Evolutionary conservation across 73 alveolate genomes (phyloP), one percentile per base, ranked within the genome.

Genomic region (Paraurostyla sp.): DNA sequence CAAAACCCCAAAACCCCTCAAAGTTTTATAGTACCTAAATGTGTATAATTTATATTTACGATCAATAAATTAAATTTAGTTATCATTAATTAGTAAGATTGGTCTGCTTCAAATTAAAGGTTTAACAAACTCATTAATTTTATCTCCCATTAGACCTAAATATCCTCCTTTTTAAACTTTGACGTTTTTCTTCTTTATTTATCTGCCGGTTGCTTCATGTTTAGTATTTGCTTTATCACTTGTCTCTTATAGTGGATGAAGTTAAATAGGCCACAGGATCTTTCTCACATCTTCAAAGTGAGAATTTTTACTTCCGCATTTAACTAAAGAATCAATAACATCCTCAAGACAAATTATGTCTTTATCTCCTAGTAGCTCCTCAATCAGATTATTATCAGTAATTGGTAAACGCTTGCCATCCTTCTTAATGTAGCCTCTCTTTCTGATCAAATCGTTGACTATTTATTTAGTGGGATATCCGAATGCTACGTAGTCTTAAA

Each of bases 281-380:
- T 52, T 7, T 40, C 78, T 50, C 18, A 78, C 78, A 35, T 49
- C 78, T 23, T 78, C 89, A 51, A 78, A 78, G 50, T 78, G 76
- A 2, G 87, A 73, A 57, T 78, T 78, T 20, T 50, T 36, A 1
- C 40, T 3, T 23, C 22, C 29, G 50, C 89, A 78, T 20, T 51
- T 78, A 18, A 51, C 7, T 29, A 59, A 59, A 4, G 80, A 92
- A 82, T 90, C 95, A 46, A 94, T 83, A 7, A 94, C 75, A 85
- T 94, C 98, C 62, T 94, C 98, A 32, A 94, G 65, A 54, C 98
- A 94, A 16, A 94, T 92, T 18, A 92, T 90, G 51, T 92, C 96
- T 23, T 76, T 63, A 58, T 89, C 90, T 38, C 97, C 96, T 25
- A 94, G 68, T 2, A 93, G 80, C 56, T 94, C 94, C 85, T 94